phyloP scores from a whole-genome alignment of 75 land plant species.

The Isoetes taiwanensis region DNA sequence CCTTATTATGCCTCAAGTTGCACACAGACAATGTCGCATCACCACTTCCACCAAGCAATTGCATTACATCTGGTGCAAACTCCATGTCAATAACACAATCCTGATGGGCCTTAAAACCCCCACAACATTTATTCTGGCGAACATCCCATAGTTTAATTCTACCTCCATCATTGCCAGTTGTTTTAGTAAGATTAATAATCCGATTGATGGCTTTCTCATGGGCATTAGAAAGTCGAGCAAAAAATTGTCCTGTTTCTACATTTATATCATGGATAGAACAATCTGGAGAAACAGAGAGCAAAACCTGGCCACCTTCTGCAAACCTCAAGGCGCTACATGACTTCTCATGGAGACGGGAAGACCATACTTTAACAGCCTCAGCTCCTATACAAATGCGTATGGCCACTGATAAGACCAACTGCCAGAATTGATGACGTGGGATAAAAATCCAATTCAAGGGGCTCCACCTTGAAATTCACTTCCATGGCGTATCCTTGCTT shows the following conservation, averaged over 20 bases:
- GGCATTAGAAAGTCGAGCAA: conserved; percentile 63
- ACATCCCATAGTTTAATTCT: conserved; percentile 97
- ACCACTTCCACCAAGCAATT: conserved; percentile 75
- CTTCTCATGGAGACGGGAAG: conserved; percentile 57
- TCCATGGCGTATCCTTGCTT: no score
- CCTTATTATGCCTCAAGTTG: conserved; percentile 64
- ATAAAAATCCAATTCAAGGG: conserved; percentile 85
- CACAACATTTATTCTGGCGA: conserved; percentile 71
- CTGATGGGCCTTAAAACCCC: conserved; percentile 57
- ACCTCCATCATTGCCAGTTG: conserved; percentile 91
- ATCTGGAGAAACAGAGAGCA: conserved; percentile 69
- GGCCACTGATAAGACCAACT: conserved; percentile 57
- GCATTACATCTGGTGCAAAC: conserved; percentile 47
- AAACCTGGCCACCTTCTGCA: conserved; percentile 48
- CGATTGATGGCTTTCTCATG: conserved; percentile 78
- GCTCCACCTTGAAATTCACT: conserved; percentile 39
- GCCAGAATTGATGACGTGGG: conserved; percentile 55
- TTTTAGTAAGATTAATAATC: conserved; percentile 52
- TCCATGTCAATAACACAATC: conserved; percentile 88
- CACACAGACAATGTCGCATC: conserved; percentile 93
- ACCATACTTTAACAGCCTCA: no score
- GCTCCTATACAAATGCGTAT: conserved; percentile 62
- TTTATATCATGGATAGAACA: conserved; percentile 67
- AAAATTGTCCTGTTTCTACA: conserved; percentile 55
- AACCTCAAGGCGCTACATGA: conserved; percentile 81